Conservation (phyloP, 2,329 filamentous ascomycete genomes). For the Raffaelea arxii region DNA sequence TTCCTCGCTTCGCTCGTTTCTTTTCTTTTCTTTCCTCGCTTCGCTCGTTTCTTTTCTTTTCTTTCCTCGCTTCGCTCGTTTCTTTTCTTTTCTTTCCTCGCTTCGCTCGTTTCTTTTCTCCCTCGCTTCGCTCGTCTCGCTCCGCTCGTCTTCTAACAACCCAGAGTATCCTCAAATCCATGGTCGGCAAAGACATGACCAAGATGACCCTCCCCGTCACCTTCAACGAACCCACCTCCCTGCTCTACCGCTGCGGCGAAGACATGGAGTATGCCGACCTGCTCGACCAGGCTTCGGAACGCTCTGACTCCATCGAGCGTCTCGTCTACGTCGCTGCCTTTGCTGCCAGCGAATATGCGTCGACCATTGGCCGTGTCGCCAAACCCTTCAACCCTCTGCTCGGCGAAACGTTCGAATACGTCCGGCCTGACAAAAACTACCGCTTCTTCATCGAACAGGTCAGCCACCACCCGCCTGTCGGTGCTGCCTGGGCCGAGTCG, state of each 20-base stretch:
- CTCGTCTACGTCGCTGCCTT: constrained; percentile 93
- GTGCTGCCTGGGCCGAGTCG: constrained; percentile 86
- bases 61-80: background rate
- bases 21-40: background rate
- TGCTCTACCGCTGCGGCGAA: constrained; percentile 89
- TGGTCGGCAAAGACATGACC: constrained; percentile 99
- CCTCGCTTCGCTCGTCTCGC: too few relatives aligned
- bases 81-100: constrained; percentile 9
- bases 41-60: background rate
- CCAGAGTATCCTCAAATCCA: constrained; percentile 91
- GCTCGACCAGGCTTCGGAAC: constrained; percentile 77
- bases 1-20: constrained; percentile 8
- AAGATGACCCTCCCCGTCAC: constrained; percentile 98
- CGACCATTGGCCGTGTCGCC: constrained; percentile 89
- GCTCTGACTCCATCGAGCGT: constrained; percentile 78
- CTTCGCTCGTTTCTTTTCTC: background rate
- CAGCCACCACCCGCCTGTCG: constrained; percentile 90
- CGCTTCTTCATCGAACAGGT: constrained; percentile 98
- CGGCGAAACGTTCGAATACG: constrained; percentile 95
- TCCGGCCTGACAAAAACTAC: constrained; percentile 90
- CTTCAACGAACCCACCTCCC: constrained; percentile 95
- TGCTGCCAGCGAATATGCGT: constrained; percentile 92
- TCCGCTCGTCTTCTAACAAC: constrained; percentile 15
- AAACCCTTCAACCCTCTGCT: constrained; percentile 97
- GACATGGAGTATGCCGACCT: constrained; percentile 98